Evolutionary conservation across 2,329 filamentous ascomycete species (phyloP).

Genomic region (Orbilia ellipsospora): DNA sequence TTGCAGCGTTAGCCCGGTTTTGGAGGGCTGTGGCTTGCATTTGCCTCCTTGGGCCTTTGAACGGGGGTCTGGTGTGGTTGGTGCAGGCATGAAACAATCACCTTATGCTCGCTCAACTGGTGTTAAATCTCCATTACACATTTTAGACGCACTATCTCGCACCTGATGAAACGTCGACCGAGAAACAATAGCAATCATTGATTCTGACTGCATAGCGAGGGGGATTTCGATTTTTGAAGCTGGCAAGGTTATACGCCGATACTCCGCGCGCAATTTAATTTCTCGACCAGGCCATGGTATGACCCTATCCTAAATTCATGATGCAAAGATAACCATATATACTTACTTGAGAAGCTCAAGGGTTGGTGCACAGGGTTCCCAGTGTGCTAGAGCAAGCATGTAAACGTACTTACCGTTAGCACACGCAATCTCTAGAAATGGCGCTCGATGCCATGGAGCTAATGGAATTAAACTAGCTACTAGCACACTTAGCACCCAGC

Average conservation of each 20-base stretch:
- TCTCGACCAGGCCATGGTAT: background rate
- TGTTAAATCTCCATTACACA: background rate
- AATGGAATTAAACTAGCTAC: too few relatives aligned
- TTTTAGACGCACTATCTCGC: constrained; percentile 13
- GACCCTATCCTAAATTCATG: too few relatives aligned
- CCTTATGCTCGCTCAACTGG: constrained; percentile 12
- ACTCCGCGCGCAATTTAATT: constrained; percentile 30
- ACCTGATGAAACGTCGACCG: constrained; percentile 29
- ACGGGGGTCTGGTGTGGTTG: constrained; percentile 26
- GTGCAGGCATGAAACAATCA: constrained; percentile 32
- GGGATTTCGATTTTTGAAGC: background rate
- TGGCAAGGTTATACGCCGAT: constrained; percentile 27
- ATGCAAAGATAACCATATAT: too few relatives aligned
- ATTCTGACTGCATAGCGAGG: constrained; percentile 14
- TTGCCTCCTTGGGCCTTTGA: constrained; percentile 20
- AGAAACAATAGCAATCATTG: constrained; percentile 9
- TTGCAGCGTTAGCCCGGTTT: constrained; percentile 48
- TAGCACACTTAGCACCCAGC: background rate
- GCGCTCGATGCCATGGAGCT: too few relatives aligned
- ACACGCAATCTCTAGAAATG: too few relatives aligned
- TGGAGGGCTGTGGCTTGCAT: constrained; percentile 45
- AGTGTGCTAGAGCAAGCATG: too few relatives aligned
- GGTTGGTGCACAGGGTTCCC: too few relatives aligned
- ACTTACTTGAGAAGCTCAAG: too few relatives aligned
- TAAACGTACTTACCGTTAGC: too few relatives aligned